These are phyloP conservation scores for Geosmithia morbida DNA, from an alignment of 2,329 filamentous ascomycete species.

Conservation along the genomic window DNA sequence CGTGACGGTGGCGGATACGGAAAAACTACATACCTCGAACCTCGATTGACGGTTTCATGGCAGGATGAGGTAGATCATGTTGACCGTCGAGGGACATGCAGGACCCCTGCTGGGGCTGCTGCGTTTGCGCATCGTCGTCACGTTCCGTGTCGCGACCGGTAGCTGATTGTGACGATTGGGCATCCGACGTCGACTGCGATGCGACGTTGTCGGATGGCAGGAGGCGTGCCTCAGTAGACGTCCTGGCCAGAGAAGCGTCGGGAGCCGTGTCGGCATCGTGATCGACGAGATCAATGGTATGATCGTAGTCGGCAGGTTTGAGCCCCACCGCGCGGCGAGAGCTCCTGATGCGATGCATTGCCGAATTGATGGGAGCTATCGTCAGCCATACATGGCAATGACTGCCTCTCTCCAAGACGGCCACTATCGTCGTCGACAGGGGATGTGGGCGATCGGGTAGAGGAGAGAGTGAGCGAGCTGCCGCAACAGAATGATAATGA, in stretches of 20 bases:
- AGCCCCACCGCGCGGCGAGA: slow-evolving; percentile 36
- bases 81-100: background rate
- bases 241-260: slow-evolving; percentile 5
- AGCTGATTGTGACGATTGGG: background rate
- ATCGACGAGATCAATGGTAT: slow-evolving; percentile 58
- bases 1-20: background rate
- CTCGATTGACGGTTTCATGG: slow-evolving; percentile 16
- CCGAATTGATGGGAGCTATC: background rate
- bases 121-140: slow-evolving; percentile 1
- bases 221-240: slow-evolving; percentile 11
- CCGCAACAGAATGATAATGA: too few species aligned
- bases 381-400: background rate
- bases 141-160: background rate
- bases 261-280: slow-evolving; percentile 16
- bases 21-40: slow-evolving; percentile 11
- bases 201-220: slow-evolving; percentile 3
- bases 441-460: too few species aligned
- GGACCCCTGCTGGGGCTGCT: background rate
- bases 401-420: background rate
- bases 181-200: background rate
- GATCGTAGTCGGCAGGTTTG: slow-evolving; percentile 50
- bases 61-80: slow-evolving; percentile 6
- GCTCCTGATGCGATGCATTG: slow-evolving; percentile 2
- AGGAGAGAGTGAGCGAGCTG: background rate
- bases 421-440: background rate